Conservation (phyloP, 1,284 basidiomycete species). For the Ceratobasidium sp. region DNA sequence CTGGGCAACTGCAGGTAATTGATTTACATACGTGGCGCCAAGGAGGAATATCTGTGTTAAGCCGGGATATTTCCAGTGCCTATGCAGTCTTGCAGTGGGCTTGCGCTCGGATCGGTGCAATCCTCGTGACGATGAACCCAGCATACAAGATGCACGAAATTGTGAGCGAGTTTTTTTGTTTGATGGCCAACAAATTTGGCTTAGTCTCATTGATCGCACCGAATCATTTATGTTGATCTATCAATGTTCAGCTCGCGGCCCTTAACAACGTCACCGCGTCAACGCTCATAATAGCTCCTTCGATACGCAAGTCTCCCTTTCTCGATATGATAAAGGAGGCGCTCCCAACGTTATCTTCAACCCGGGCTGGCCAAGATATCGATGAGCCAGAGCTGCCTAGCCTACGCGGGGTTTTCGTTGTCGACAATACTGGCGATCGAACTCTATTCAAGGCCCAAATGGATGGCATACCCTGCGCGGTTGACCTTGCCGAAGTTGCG, state of each 20-base stretch:
- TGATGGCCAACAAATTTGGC: background rate
- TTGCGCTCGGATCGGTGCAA: slow-evolving; percentile 81
- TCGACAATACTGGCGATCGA: slow-evolving; percentile 70
- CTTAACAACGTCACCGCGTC: slow-evolving; percentile 77
- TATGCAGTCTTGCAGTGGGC: slow-evolving; percentile 89
- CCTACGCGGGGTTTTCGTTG: slow-evolving; percentile 75
- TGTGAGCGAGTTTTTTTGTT: slow-evolving; percentile 59
- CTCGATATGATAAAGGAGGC: slow-evolving; percentile 69
- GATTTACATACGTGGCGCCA: slow-evolving; percentile 29
- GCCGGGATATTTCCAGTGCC: slow-evolving; percentile 62
- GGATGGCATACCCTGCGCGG: slow-evolving; percentile 63
- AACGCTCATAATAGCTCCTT: slow-evolving; percentile 79
- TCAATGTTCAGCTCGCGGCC: slow-evolving; percentile 64
- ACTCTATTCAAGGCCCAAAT: slow-evolving; percentile 61
- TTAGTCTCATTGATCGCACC: background rate
- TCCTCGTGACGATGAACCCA: slow-evolving; percentile 85
- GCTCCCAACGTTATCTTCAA: slow-evolving; percentile 70
- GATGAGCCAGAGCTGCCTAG: slow-evolving; percentile 71
- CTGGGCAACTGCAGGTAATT: slow-evolving; percentile 86
- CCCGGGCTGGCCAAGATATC: slow-evolving; percentile 67
- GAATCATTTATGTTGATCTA: background rate
- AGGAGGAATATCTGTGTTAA: background rate
- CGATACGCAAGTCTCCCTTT: slow-evolving; percentile 75
- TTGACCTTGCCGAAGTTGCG: slow-evolving; percentile 77
- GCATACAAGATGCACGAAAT: slow-evolving; percentile 81